Conservation (phyloP, 2,329 filamentous ascomycete species). For the Metarhizium sp. region DNA sequence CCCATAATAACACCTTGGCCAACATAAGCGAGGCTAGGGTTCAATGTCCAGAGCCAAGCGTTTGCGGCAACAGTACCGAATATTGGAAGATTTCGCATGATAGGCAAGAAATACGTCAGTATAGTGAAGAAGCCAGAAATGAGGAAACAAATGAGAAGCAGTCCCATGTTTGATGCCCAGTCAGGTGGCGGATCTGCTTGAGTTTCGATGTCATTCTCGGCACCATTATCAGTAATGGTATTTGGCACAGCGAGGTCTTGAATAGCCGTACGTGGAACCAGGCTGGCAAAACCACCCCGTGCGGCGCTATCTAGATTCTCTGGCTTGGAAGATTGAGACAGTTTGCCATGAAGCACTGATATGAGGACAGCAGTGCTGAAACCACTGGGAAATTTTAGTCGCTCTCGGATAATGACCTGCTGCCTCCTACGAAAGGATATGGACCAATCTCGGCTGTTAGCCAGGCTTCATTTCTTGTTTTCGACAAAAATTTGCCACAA, state of each 20-base stretch:
- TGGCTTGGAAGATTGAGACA: constrained; percentile 21
- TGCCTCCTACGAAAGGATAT: constrained; percentile 40
- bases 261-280: constrained; percentile 24
- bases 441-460: neutral
- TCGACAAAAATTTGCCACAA: neutral
- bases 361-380: constrained; percentile 95
- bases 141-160: constrained; percentile 47
- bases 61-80: constrained; percentile 67
- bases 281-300: constrained; percentile 32
- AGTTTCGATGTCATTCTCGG: neutral
- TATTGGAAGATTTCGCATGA: constrained; percentile 76
- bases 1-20: constrained; percentile 99
- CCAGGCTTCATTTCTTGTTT: neutral
- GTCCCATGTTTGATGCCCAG: constrained; percentile 39
- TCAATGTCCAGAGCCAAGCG: constrained; percentile 90
- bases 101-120: constrained; percentile 80
- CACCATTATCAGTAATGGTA: neutral
- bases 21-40: constrained; percentile 93
- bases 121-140: constrained; percentile 63
- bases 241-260: neutral
- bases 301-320: constrained; percentile 25
- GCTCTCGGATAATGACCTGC: constrained; percentile 88
- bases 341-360: constrained; percentile 68
- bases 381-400: constrained; percentile 87
- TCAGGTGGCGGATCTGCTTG: constrained; percentile 7